Evolutionary conservation across 345 rosid genomes (phyloP).

Genomic region (Linum lewisii): DNA sequence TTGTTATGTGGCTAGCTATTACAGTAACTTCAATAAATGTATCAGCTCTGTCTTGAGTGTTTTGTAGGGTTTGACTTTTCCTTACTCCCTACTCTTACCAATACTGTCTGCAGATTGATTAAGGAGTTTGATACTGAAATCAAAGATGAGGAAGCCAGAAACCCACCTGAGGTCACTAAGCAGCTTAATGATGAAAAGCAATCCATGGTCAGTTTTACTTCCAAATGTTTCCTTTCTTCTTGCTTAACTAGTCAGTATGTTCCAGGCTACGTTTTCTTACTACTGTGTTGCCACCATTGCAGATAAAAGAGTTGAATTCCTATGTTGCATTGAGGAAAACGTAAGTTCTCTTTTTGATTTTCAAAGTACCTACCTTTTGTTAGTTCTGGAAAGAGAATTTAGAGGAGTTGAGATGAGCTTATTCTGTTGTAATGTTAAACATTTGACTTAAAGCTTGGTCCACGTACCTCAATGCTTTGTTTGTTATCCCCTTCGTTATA

Average conservation of each 20-base stretch:
- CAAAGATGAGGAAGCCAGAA: slow-evolving; percentile 72
- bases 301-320: slow-evolving; percentile 95
- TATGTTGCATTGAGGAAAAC: slow-evolving; percentile 88
- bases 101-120: slow-evolving; percentile 49
- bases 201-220: slow-evolving; percentile 58
- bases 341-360: slow-evolving; percentile 33
- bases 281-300: slow-evolving; percentile 17
- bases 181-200: slow-evolving; percentile 95
- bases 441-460: not conserved
- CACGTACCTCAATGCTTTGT: not conserved
- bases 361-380: too few relatives aligned
- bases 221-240: slow-evolving; percentile 3
- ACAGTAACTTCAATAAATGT: too few relatives aligned
- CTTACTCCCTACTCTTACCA: slow-evolving; percentile 1
- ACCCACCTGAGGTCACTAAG: slow-evolving; percentile 72
- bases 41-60: not conserved
- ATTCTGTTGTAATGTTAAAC: not conserved
- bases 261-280: not conserved
- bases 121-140: slow-evolving; percentile 86
- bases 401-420: not conserved
- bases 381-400: slow-evolving; percentile 3
- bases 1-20: too few relatives aligned
- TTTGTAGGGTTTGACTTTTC: not conserved
- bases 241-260: not conserved
- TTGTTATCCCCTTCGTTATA: not conserved